Evolutionary conservation across 345 rosid genomes (phyloP), one percentile per base, ranked within the genome.

Genomic region (Gossypium sturtianum): DNA sequence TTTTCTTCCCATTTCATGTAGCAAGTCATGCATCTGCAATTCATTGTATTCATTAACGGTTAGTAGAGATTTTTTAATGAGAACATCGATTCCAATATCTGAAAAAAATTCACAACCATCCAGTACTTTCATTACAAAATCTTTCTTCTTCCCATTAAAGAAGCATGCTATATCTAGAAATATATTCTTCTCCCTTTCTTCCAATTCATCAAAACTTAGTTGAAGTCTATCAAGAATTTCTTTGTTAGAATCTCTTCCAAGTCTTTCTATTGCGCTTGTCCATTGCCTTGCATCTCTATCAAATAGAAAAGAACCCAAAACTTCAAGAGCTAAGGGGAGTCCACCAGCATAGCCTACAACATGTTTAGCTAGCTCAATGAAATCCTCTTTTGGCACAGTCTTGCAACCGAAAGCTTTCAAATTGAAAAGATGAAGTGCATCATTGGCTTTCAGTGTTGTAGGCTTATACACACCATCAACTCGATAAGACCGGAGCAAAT

Each of bases 371-470:
- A n/a, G n/a, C n/a, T n/a, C n/a, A n/a, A n/a, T n/a, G n/a, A 34
- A 34, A 34, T 34, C 38, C 38, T 68, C 67, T 74, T 74, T 59
- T 62, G 81, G 52, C 41, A 89, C 91, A 7, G 75, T 76, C 62
- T 82, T 84, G 47, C 81, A 83, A 38, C 83, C 60, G 3, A 90
- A 70, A 38, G 93, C 92, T 74, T 89, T 90, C 71, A 79, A 78
- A 63, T 87, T 79, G 60, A 90, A 89, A 3, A 92, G 80, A 6
- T 75, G 80, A 65, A 87, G 67, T 0, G 96, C 82, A 45, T 77
- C 76, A 1, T 16, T 7, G 16, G 10, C 19, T 60, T 20, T 27
- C 73, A 90, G 76, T 74, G 80, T 80, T 47, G 58, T 65, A 58
- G 88, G 91, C 81, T 87, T 89, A 65, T 85, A 86, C 3, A 25